Conservation (phyloP, 805 yeast genomes). For the Yarrowia sp. region DNA sequence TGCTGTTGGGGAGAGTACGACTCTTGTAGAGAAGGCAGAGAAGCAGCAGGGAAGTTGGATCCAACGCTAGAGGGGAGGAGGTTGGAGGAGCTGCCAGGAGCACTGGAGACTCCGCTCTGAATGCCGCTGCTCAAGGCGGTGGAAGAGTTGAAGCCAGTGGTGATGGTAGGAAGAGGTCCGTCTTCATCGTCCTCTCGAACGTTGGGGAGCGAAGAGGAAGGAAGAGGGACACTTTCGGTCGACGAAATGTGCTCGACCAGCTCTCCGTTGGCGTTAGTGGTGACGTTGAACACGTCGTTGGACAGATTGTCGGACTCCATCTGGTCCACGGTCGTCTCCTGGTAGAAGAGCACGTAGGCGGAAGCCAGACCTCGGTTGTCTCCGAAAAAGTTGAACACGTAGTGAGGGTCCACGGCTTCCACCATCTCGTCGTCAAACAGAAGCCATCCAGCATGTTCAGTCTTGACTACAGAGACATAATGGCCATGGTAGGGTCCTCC, state of each 20-base stretch:
- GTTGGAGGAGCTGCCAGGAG: conserved; percentile 9
- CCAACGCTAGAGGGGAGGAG: conserved; percentile 11
- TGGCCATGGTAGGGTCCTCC: conserved; percentile 99
- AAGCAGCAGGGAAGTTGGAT: conserved; percentile 4
- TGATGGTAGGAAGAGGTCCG: conserved; percentile 6
- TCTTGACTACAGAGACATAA: conserved; percentile 85
- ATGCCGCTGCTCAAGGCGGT: conserved; percentile 20
- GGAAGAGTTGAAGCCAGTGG: conserved; percentile 27
- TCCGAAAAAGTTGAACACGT: conserved; percentile 86
- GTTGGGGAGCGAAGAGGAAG: conserved; percentile 30
- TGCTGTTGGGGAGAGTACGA: conserved; percentile 3
- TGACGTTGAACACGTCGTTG: conserved; percentile 34
- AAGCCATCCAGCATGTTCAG: conserved; percentile 82
- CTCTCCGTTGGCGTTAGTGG: conserved; percentile 23
- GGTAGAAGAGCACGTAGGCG: conserved; percentile 88
- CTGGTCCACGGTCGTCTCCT: conserved; percentile 53
- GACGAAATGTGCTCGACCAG: conserved; percentile 31
- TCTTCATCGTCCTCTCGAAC: conserved; percentile 29
- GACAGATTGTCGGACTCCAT: conserved; percentile 37
- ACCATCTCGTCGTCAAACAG: conserved; percentile 95
- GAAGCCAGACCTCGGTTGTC: conserved; percentile 87
- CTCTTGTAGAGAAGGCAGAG: conserved; percentile 20
- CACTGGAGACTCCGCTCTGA: conserved; percentile 27
- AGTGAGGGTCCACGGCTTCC: conserved; percentile 81
- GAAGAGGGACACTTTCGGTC: conserved; percentile 28